Percentiles rank a stretch among this genome's conserved stretches.
These are phyloP conservation scores for Kuraishia ogatae DNA, from an alignment of 805 yeast genomes.

Conservation along the genomic window DNA sequence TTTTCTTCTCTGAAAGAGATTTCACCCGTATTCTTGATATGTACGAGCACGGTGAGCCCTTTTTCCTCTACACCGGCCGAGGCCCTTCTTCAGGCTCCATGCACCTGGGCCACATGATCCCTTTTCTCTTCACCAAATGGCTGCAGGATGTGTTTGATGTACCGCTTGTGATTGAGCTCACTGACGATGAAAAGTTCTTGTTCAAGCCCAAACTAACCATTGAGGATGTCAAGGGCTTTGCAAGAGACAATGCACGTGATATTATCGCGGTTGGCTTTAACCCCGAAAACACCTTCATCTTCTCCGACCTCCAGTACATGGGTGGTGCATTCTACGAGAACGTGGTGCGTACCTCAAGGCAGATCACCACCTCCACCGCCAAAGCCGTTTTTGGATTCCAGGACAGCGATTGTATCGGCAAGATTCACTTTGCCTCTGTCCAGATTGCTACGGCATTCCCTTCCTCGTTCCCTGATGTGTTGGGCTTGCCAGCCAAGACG, in stretches of 20 bases:
- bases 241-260: slow-evolving; percentile 82
- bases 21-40: slow-evolving; percentile 69
- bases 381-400: slow-evolving; percentile 94
- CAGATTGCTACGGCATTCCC: slow-evolving; percentile 97
- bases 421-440: slow-evolving; percentile 88
- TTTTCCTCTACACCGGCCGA: slow-evolving; percentile 93
- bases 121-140: slow-evolving; percentile 95
- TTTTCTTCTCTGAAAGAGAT: slow-evolving; percentile 89
- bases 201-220: slow-evolving; percentile 88
- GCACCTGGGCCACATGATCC: slow-evolving; percentile 97
- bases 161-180: slow-evolving; percentile 87
- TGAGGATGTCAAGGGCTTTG: slow-evolving; percentile 75
- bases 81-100: slow-evolving; percentile 93
- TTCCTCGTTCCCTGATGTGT: slow-evolving; percentile 88
- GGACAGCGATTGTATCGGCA: slow-evolving; percentile 93
- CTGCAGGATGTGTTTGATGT: slow-evolving; percentile 95
- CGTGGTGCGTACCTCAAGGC: slow-evolving; percentile 86
- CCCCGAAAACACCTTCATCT: slow-evolving; percentile 89
- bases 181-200: slow-evolving; percentile 95
- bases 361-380: slow-evolving; percentile 95
- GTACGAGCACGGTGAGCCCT: slow-evolving; percentile 92
- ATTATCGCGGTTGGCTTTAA: slow-evolving; percentile 92
- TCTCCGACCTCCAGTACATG: slow-evolving; percentile 89
- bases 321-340: slow-evolving; percentile 91
- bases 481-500: slow-evolving; percentile 80